These are phyloP conservation scores for Trichosporon coremiiforme DNA, from an alignment of 1,284 basidiomycete species.

Conservation along the genomic window DNA sequence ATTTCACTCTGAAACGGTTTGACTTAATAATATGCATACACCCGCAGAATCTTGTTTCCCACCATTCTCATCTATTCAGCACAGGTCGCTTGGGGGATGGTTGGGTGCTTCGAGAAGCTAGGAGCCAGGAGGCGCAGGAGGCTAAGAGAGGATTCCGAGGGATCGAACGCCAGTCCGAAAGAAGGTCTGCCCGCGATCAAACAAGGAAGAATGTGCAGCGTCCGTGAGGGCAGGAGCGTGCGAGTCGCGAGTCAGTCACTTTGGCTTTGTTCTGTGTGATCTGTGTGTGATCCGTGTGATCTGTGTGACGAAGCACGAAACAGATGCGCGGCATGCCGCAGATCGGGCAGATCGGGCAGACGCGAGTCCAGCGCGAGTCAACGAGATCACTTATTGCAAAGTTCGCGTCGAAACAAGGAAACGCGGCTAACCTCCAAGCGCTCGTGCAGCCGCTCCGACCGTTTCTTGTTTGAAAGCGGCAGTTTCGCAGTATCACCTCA, in stretches of 20 bases:
- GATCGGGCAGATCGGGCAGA: no score
- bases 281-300: not conserved
- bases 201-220: not conserved
- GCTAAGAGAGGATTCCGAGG: not conserved
- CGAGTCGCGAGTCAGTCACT: not conserved
- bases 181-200: no score
- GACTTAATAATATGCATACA: conserved; percentile 15
- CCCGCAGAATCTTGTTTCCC: conserved; percentile 13
- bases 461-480: conserved; percentile 16
- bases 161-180: not conserved
- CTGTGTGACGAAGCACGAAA: conserved; percentile 14
- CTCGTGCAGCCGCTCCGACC: not conserved
- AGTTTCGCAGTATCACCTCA: not conserved
- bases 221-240: not conserved
- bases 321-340: conserved; percentile 1
- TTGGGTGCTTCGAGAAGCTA: not conserved
- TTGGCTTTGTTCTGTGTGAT: no score
- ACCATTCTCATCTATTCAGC: not conserved
- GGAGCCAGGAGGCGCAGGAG: not conserved
- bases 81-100: not conserved
- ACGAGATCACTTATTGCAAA: not conserved
- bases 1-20: conserved; percentile 10
- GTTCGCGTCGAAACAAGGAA: conserved; percentile 14
- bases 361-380: not conserved
- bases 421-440: not conserved